These are phyloP conservation scores for Baeospora myosura DNA, from an alignment of 1,284 basidiomycete species.

Conservation along the genomic window DNA sequence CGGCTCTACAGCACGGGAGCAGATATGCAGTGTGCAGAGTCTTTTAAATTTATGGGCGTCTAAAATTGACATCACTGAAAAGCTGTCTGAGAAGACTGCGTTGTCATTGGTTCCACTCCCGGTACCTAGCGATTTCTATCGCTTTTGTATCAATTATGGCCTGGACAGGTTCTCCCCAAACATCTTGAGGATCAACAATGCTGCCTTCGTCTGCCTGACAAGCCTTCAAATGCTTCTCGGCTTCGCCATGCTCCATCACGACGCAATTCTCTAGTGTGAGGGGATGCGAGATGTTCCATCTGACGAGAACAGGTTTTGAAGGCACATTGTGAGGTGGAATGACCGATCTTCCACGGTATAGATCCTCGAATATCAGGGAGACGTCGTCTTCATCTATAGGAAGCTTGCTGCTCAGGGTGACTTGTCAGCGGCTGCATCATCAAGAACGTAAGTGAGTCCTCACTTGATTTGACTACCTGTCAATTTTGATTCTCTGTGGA, in stretches of 20 bases:
- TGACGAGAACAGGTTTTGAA: constrained; percentile 62
- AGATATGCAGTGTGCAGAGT: too few relatives aligned
- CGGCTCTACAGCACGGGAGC: too few relatives aligned
- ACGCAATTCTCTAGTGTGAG: constrained; percentile 73
- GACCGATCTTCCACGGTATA: constrained; percentile 73
- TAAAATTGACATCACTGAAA: too few relatives aligned
- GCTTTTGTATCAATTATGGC: constrained; percentile 47
- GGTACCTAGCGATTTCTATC: constrained; percentile 40
- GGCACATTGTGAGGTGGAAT: constrained; percentile 72
- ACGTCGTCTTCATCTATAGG: constrained; percentile 79
- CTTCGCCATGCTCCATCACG: constrained; percentile 71
- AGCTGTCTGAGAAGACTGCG: too few relatives aligned
- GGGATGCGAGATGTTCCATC: constrained; percentile 69
- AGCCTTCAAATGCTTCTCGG: constrained; percentile 56
- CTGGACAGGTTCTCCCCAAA: constrained; percentile 62
- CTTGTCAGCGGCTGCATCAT: background rate
- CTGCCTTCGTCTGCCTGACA: constrained; percentile 29
- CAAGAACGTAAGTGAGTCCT: constrained; percentile 42
- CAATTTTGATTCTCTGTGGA: constrained; percentile 63
- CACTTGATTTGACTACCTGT: constrained; percentile 38
- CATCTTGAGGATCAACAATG: constrained; percentile 35
- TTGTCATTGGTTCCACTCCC: constrained; percentile 37
- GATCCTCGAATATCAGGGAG: constrained; percentile 79
- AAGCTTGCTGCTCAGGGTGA: constrained; percentile 48
- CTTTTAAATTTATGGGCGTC: too few relatives aligned